These are phyloP conservation scores for Hemileccinum impolitum DNA, from an alignment of 768 basidiomycete genomes.

Conservation along the genomic window DNA sequence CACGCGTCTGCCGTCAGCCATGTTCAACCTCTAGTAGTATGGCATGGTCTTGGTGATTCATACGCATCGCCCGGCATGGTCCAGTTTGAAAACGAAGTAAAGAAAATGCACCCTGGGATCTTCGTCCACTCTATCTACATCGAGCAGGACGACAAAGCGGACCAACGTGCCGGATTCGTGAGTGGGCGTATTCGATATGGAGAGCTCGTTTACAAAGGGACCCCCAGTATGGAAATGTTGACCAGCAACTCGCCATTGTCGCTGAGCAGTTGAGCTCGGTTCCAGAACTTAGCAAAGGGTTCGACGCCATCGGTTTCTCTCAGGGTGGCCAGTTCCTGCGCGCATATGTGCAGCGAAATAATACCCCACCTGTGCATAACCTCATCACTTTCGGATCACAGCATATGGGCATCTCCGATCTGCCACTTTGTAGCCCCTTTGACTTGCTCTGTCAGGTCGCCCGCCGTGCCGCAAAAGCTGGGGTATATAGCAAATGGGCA, in stretches of 20 bases:
- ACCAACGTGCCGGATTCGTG: slow-evolving; percentile 71
- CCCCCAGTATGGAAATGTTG: slow-evolving; percentile 70
- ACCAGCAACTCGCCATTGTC: slow-evolving; percentile 64
- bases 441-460: slow-evolving; percentile 73
- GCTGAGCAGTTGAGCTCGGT: slow-evolving; percentile 62
- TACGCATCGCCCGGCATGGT: slow-evolving; percentile 72
- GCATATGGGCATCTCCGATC: slow-evolving; percentile 81
- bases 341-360: slow-evolving; percentile 78
- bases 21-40: slow-evolving; percentile 61
- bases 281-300: slow-evolving; percentile 63
- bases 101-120: slow-evolving; percentile 66
- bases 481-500: slow-evolving; percentile 73
- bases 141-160: slow-evolving; percentile 56
- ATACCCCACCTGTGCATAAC: slow-evolving; percentile 70
- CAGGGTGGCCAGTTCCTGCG: slow-evolving; percentile 89
- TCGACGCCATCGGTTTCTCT: slow-evolving; percentile 86
- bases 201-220: slow-evolving; percentile 1
- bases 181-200: slow-evolving; percentile 31
- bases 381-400: slow-evolving; percentile 86
- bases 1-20: slow-evolving; percentile 12
- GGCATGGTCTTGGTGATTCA: slow-evolving; percentile 84
- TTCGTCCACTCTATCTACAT: slow-evolving; percentile 76
- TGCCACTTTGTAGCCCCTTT: slow-evolving; percentile 59
- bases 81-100: slow-evolving; percentile 56
- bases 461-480: slow-evolving; percentile 54